Evolutionary conservation across 2,329 filamentous ascomycete genomes (phyloP), one percentile per base, ranked within the genome.

Genomic region (Paraphaeosphaeria sporulosa): DNA sequence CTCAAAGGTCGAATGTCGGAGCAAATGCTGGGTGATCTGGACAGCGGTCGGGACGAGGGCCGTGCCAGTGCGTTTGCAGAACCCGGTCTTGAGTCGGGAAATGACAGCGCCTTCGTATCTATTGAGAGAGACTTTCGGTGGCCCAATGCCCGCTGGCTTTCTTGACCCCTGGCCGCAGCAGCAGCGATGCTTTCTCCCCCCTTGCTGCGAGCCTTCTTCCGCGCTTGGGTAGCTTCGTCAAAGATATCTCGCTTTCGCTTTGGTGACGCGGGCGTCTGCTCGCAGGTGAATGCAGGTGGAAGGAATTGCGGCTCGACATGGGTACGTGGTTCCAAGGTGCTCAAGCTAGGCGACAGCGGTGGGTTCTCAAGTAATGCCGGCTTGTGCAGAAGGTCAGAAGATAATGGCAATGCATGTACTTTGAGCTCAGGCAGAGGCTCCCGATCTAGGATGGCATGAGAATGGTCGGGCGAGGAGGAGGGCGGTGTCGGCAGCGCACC

Each of bases 231-330:
- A 4, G 83, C 83, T 66, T 82, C 79, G 50, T 84, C 81, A 53
- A 85, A 83, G 4, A 83, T 69, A 36, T 81, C 77, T 23, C 75
- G 77, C 55, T 78, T 81, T 17, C 81, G 77, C 64, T 83, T 84
- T 12, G 74, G 70, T 7, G 69, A 72, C 8, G 50, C 54, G 0
- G 74, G 70, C 0, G 72, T 60, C 3, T 23, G 17, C 1, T 69
- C 68, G 5, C 70, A 61, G 7, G 69, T 59, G 55, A 73, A 64
- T 27, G 71, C 58, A 10, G 71, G 56, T 3, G 75, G 67, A 0
- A 79, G 67, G 42, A 78, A 79, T 17, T 74, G 73, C 9, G 72
- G 70, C 15, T 78, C 76, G 4, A 62, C 36, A 4, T 65, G 59
- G 12, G 36, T 3, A 65, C 71, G 15, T 65, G 70, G 13, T 66